Conservation (phyloP, 371 early-diverging fungal species). For the Coemansia sp. region DNA sequence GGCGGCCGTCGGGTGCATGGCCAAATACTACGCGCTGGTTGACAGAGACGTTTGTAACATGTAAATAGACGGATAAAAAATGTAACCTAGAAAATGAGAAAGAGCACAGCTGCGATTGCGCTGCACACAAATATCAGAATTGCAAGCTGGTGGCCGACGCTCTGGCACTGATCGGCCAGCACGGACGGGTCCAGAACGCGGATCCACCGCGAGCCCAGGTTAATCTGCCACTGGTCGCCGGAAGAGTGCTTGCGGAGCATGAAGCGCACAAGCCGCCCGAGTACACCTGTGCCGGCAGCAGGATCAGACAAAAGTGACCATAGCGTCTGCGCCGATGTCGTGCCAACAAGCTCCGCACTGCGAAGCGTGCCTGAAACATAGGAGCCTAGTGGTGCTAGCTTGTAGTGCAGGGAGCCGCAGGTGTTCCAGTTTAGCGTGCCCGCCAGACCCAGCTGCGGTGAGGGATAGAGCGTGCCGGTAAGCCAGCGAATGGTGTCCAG, state of each 20-base stretch:
- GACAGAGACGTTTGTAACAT: conserved; percentile 32
- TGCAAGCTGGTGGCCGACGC: conserved; percentile 16
- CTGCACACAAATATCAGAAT: conserved; percentile 6
- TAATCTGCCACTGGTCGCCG: conserved; percentile 29
- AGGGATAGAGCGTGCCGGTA: conserved; percentile 26
- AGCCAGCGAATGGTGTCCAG: conserved; percentile 12
- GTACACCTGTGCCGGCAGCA: background rate
- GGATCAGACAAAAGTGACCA: conserved; percentile 14
- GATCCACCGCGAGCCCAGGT: conserved; percentile 9
- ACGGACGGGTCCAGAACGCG: conserved; percentile 22
- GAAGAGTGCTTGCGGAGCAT: conserved; percentile 19
- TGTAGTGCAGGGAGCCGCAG: background rate
- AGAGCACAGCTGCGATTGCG: conserved; percentile 2
- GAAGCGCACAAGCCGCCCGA: conserved; percentile 5
- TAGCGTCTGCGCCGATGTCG: background rate
- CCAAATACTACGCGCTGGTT: conserved; percentile 61
- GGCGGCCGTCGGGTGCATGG: conserved; percentile 62
- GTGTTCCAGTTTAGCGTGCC: background rate
- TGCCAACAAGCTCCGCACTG: background rate
- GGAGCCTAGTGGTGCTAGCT: background rate
- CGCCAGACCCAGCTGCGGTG: conserved; percentile 1
- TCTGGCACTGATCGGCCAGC: conserved; percentile 21
- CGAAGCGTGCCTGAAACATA: background rate
- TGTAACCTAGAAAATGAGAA: conserved; percentile 10
- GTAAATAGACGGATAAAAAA: no score